These are phyloP conservation scores for Pichia sp. DNA, from an alignment of 1,139 yeast genomes.

Conservation along the genomic window DNA sequence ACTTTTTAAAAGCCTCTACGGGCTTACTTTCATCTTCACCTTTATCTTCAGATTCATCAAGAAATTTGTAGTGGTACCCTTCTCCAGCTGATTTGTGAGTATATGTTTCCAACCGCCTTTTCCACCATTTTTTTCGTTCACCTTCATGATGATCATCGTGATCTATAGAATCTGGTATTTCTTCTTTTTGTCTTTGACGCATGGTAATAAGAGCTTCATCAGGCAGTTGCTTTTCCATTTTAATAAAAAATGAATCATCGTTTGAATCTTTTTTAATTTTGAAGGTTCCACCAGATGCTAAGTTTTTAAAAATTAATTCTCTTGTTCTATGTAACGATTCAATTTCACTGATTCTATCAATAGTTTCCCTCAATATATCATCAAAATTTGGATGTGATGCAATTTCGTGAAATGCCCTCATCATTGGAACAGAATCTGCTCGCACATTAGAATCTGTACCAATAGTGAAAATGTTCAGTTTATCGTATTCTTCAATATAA, in stretches of 20 bases:
- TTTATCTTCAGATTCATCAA: background rate
- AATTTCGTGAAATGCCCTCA: constrained; percentile 81
- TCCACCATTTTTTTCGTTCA: constrained; percentile 41
- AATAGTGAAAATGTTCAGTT: constrained; percentile 69
- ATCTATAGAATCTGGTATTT: background rate
- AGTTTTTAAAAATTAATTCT: constrained; percentile 69
- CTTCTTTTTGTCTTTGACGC: background rate
- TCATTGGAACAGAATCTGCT: constrained; percentile 83
- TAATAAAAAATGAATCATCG: background rate
- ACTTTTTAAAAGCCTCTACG: too few relatives aligned
- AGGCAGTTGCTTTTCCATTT: background rate
- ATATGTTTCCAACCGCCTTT: constrained; percentile 36
- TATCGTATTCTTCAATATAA: constrained; percentile 68
- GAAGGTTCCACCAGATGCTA: constrained; percentile 48
- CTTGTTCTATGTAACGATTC: constrained; percentile 78
- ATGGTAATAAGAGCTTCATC: background rate
- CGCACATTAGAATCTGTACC: constrained; percentile 69
- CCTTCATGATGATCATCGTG: constrained; percentile 34
- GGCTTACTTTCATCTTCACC: too few relatives aligned
- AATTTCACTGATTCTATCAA: constrained; percentile 67
- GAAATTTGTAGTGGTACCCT: background rate
- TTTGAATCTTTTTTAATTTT: constrained; percentile 21
- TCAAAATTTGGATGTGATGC: constrained; percentile 68
- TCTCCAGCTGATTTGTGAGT: background rate
- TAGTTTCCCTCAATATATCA: constrained; percentile 59